Percentiles rank a stretch among this genome's conserved stretches.
Evolutionary conservation across 75 land plant genomes (phyloP).

Genomic region (Azolla pinnata): DNA sequence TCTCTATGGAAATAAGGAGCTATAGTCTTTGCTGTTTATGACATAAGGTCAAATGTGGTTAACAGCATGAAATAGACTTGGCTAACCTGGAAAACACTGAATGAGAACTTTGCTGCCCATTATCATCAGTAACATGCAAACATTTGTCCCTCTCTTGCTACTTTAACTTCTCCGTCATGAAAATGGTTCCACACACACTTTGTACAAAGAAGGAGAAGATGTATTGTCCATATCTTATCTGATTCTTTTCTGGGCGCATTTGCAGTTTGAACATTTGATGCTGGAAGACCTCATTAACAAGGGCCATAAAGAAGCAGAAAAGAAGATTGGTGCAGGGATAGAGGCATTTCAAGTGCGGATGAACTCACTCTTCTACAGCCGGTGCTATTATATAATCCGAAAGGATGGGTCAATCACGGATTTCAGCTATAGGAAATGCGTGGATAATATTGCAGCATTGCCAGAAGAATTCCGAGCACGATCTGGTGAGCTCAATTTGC

Average conservation of each 20-base stretch:
- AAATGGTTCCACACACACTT: too few species aligned
- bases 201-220: too few species aligned
- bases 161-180: too few species aligned
- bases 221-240: too few species aligned
- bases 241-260: not conserved
- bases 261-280: conserved; percentile 75
- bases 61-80: too few species aligned
- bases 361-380: conserved; percentile 58
- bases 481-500: not conserved
- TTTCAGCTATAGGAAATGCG: conserved; percentile 89
- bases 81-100: too few species aligned
- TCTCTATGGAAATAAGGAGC: too few species aligned
- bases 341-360: conserved; percentile 57
- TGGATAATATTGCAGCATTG: conserved; percentile 61
- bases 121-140: too few species aligned
- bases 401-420: conserved; percentile 60
- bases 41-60: too few species aligned
- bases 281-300: conserved; percentile 54
- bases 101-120: too few species aligned
- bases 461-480: conserved; percentile 42
- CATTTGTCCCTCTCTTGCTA: too few species aligned
- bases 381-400: conserved; percentile 65
- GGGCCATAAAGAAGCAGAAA: conserved; percentile 49
- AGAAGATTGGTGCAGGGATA: conserved; percentile 54
- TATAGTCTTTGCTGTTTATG: too few species aligned